Base-by-base conservation (phyloP, 2,329 filamentous ascomycete species). In the Cercospora janseana region DNA sequence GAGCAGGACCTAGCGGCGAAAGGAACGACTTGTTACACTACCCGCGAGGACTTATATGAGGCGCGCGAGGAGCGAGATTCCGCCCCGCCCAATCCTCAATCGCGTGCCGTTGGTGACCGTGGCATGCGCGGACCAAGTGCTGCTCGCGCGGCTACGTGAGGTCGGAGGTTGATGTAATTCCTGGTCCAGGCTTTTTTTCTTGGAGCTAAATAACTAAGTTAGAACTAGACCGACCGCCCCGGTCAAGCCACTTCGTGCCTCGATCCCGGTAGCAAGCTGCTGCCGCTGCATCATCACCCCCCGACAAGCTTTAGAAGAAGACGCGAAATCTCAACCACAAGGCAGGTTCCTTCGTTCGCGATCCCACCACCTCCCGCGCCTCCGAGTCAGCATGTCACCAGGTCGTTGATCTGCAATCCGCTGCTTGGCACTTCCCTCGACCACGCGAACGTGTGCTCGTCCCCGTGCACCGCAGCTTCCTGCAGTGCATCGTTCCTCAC, bases 71-170 rank as follows among this genome's bases (percentile, higher is more conserved):
- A 21, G 18, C 34, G 20, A 13, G 7, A 37, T 38, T 38, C 18
- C 20, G 34, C 12, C n/a, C 34, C 13, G 34, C 34, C n/a, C 10
- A 38, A 18, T 18, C 18, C 24, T 38, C 34, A 38, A 21, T 21
- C 34, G 20, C n/a, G 34, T 7, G 12, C 24, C 34, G 18, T 6
- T 16, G 18, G 34, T 4, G 16, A 20, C 34, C 34, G 34, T 38
- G 34, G 34, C 34, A 38, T 21, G 34, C 34, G 34, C 34, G 31
- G 34, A 38, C 34, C 18, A 38, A 38, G n/a, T n/a, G n/a, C n/a
- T n/a, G n/a, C n/a, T n/a, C n/a, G n/a, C n/a, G n/a, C n/a, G n/a
- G n/a, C n/a, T n/a, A 23, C 18, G 9, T 23, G 16, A n/a, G 34
- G 18, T n/a, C 34, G 15, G 20, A n/a, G 27, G 12, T 27, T 6